Evolutionary conservation across 2,329 filamentous ascomycete species (phyloP), one percentile per base, ranked within the genome.

Genomic region (Leptographium wingfieldii): DNA sequence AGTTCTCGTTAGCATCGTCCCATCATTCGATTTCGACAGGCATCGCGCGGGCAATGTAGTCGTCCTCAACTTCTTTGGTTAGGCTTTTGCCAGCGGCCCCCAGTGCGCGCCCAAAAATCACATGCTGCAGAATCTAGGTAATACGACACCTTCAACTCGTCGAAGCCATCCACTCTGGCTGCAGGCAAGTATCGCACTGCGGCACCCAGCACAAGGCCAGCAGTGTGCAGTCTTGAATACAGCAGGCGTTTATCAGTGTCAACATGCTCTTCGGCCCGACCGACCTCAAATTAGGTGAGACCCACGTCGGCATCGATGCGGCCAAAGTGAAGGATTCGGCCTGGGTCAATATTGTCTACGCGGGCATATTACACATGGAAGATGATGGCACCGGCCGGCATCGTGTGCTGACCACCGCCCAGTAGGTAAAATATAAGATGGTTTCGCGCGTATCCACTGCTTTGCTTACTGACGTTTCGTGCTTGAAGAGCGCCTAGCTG

Each of bases 121-220:
- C 83, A 85, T 0, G 79, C 77, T 1, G 87, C 85, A 0, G 80
- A 78, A 64, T 83, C 83, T 0, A 87, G 87, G 65, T 84, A 86
- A 68, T 91, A 87, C 4, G 80, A 84, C 0, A 87, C 87, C 69
- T 90, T 91, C 14, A 83, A 72, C 67, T 90, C 87, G 60, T 81
- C 79, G 61, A 86, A 83, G 27, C 73, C 74, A 0, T 71, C 71
- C 14, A 86, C 69, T 58, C 81, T 69, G 1, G 74, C 70, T 62
- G 79, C 76, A 1, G 82, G 70, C 0, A 87, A 75, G 58, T 78
- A 73, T 1, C 81, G 76, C n/a, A 89, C 82, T 0, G 87, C 86
- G 0, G 82, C 72, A 3, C 87, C 86, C 1, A 90, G 77, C 3
- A 90, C 80, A 65, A 91, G 87, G 40, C 87, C 87, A 0, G 85